Conservation (phyloP, 164 flowering plant genomes). For the Macadamia tetraphylla region DNA sequence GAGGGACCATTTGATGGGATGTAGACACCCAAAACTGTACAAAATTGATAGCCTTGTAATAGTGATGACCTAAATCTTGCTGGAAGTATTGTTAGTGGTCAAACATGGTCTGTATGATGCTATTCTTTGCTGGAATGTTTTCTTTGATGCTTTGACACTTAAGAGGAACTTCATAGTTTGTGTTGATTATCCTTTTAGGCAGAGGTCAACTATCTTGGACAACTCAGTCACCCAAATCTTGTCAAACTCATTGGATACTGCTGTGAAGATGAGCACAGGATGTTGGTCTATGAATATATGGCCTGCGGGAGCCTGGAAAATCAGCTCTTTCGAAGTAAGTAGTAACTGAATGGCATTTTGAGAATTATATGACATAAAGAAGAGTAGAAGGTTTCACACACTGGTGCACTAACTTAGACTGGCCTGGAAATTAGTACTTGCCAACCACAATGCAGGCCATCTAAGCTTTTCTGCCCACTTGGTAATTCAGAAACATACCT, state of each 20-base stretch:
- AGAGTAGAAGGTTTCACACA: too few relatives aligned
- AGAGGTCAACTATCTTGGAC: constrained; percentile 85
- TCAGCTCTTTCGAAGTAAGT: constrained; percentile 84
- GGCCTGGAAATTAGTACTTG: too few relatives aligned
- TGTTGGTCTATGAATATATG: constrained; percentile 91
- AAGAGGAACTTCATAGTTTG: not conserved
- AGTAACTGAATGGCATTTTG: not conserved
- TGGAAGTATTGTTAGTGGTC: too few relatives aligned
- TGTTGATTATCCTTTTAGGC: constrained; percentile 40
- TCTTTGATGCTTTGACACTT: too few relatives aligned
- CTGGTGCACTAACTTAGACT: too few relatives aligned
- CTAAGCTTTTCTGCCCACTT: too few relatives aligned
- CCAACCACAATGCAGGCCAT: too few relatives aligned
- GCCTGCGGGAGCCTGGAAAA: constrained; percentile 86
- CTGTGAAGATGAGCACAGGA: constrained; percentile 86
- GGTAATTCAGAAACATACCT: too few relatives aligned
- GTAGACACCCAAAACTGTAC: too few relatives aligned
- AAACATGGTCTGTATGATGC: too few relatives aligned
- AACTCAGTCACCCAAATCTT: constrained; percentile 80
- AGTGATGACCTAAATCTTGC: not conserved
- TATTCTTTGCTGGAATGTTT: too few relatives aligned
- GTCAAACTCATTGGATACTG: constrained; percentile 93
- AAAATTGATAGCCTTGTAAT: not conserved
- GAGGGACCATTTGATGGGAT: not conserved
- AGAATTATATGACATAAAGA: too few relatives aligned